Evolutionary conservation across 2,329 filamentous ascomycete species (phyloP), one percentile per base, ranked within the genome.

Genomic region (Ilyonectria sp.): DNA sequence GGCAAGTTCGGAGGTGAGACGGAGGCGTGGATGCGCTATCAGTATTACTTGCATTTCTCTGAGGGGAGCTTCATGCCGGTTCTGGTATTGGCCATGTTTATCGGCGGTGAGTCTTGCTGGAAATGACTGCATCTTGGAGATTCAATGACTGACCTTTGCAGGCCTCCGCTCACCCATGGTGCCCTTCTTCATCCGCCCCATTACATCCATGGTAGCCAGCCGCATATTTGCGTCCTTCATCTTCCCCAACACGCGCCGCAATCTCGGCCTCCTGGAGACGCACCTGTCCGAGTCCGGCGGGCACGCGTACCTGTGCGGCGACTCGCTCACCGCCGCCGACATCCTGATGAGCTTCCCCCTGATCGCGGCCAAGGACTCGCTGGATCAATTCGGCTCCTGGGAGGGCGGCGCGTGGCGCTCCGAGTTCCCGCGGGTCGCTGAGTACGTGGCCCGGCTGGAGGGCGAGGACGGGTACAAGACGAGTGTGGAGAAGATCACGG

Each of bases 51-150:
- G 86, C 92, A 97, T 79, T 98, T 95, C 80, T 86, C 89, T 6
- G 95, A 98, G 82, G 95, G 95, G 11, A 93, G 89, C 68, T 82
- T 98, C 68, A 96, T 97, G 91, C 87, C 90, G 0, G 83, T 90
- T 54, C 79, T 96, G 69, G 81, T 95, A 1, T 80, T 93, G 68
- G 82, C 85, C 15, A 77, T 96, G 17, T 81, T 97, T 29, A 82
- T 92, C 13, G 76, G 76, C 4, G 79, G 86, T 87, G 77, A 65
- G 84, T 81, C 37, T 1, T 44, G 26, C 13, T 31, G n/a, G 4
- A 11, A n/a, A 4, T 29, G 10, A 0, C 11, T 6, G 8, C 29
- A 29, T 58, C 53, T 17, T 13, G 1, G 33, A 23, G 21, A 47
- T 26, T 47, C 6, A 29, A 7, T 23, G 7, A 29, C 47, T 62